Conservation (phyloP, 2,329 filamentous ascomycete species). For the Hortaea werneckii region DNA sequence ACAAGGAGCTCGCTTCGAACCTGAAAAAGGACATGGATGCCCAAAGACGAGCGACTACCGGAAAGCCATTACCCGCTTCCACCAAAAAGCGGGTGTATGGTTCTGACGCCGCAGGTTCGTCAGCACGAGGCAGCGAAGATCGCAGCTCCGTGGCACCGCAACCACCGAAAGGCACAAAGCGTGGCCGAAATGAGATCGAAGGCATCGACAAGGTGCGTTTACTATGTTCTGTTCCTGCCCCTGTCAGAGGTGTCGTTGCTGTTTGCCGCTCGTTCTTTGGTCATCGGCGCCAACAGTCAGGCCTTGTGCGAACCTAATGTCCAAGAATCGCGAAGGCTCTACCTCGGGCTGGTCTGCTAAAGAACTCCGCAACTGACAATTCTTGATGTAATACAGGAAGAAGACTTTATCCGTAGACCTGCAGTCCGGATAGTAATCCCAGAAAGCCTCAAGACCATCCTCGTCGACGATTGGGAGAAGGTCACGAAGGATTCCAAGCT, state of each 20-base stretch:
- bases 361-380: background rate
- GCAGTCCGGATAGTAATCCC: constrained; percentile 80
- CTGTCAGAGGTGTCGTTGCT: background rate
- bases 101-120: constrained; percentile 45
- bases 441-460: constrained; percentile 78
- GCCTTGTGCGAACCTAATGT: no score
- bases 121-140: constrained; percentile 67
- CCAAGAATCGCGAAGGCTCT: background rate
- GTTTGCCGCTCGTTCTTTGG: no score
- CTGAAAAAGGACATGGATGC: constrained; percentile 59
- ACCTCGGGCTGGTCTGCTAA: background rate
- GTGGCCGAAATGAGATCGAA: constrained; percentile 65
- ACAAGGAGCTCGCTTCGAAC: constrained; percentile 74
- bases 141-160: constrained; percentile 51
- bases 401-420: constrained; percentile 71
- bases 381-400: constrained; percentile 53
- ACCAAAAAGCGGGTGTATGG: constrained; percentile 47
- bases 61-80: constrained; percentile 29
- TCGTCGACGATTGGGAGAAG: constrained; percentile 98
- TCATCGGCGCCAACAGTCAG: no score
- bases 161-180: constrained; percentile 56
- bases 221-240: background rate
- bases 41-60: constrained; percentile 39
- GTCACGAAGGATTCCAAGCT: constrained; percentile 91
- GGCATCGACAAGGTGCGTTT: constrained; percentile 60